Percentiles rank a stretch among this genome's conserved stretches.
phyloP scores from a whole-genome alignment of 305 asterid species.

The Rubia peregrina region DNA sequence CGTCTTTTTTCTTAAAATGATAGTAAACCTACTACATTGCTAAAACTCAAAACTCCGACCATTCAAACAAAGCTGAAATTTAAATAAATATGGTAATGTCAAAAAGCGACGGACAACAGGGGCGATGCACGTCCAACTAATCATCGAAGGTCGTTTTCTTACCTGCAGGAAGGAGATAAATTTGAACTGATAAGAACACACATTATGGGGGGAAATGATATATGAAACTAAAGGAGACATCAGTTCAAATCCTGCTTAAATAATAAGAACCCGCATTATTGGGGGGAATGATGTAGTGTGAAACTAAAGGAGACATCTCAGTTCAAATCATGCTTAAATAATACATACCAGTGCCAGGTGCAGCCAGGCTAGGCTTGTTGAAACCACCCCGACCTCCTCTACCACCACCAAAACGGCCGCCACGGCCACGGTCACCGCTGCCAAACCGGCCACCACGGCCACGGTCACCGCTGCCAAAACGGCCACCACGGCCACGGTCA shows the following conservation, averaged over 20 bases:
- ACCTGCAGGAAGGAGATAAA: conserved; percentile 29
- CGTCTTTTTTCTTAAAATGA: neutral
- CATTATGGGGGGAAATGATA: neutral
- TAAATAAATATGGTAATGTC: too few relatives aligned
- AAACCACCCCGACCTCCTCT: conserved; percentile 29
- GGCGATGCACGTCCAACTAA: conserved; percentile 4
- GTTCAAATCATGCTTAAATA: neutral
- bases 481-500: conserved; percentile 21
- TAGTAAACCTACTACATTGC: neutral
- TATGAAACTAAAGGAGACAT: neutral
- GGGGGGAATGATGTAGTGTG: neutral
- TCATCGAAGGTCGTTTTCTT: conserved; percentile 38
- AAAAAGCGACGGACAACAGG: neutral
- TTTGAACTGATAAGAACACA: too few relatives aligned
- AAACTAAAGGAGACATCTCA: neutral
- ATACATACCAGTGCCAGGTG: conserved; percentile 13
- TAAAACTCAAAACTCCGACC: neutral
- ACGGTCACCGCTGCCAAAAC: conserved; percentile 16
- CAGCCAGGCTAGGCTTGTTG: conserved; percentile 32
- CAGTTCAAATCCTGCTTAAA: neutral
- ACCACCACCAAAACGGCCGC: too few relatives aligned
- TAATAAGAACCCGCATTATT: neutral
- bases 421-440: conserved; percentile 19
- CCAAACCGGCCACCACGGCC: conserved; percentile 27
- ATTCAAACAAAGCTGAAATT: neutral